Conservation (phyloP, 73 alveolate genomes). For the Paramecium sonneborni region DNA sequence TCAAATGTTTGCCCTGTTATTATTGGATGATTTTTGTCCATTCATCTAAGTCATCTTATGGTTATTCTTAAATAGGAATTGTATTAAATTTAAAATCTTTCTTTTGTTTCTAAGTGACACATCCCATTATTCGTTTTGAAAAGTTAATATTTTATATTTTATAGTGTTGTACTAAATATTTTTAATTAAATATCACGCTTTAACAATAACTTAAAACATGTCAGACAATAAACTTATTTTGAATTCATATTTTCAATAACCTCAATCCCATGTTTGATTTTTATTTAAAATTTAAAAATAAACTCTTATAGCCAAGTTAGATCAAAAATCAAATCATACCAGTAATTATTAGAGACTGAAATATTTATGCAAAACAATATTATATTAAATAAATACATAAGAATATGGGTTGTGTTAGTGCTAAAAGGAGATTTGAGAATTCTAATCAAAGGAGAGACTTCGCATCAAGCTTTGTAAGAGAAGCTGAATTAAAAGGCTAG, state of each 20-base stretch:
- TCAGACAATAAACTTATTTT: not conserved
- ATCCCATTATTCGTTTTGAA: not conserved
- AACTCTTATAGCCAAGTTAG: not conserved
- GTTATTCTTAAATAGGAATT: not conserved
- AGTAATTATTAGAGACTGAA: not conserved
- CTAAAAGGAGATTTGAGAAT: not conserved
- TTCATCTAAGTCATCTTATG: not conserved
- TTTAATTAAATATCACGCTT: not conserved
- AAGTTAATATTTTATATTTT: not conserved
- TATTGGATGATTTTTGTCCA: not conserved
- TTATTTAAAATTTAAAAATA: not conserved
- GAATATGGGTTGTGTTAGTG: not conserved
- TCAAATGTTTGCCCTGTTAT: not conserved
- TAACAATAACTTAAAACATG: not conserved
- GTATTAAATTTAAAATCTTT: constrained; percentile 12
- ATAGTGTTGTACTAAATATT: not conserved
- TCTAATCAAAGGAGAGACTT: not conserved
- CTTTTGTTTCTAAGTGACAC: not conserved
- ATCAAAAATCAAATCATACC: not conserved
- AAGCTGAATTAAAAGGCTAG: not conserved
- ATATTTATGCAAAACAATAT: not conserved
- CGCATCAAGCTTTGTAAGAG: not conserved
- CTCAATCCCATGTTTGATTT: not conserved
- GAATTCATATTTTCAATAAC: not conserved
- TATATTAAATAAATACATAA: not conserved